Evolutionary conservation across 2,329 filamentous ascomycete species (phyloP), one percentile per base, ranked within the genome.

Genomic region (Pestalotiopsis sp.): DNA sequence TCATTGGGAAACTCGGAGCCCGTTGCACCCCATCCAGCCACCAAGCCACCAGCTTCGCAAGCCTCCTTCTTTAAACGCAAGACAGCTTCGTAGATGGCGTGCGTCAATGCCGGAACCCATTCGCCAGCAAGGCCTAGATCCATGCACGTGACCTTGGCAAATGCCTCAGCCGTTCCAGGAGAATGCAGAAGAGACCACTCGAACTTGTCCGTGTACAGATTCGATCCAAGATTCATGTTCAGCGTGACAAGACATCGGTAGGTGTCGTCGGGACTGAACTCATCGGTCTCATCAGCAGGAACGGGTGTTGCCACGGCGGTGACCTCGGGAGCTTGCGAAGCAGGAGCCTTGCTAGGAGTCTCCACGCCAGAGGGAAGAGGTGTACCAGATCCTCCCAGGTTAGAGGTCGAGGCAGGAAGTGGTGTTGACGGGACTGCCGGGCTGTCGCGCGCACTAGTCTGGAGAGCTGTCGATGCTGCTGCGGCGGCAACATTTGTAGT

Each of bases 131-230:
- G 84, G 6, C 95, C 95, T 9, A 99, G 85, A 78, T 99, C 96
- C 36, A 94, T 93, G 78, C 96, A 98, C 0, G 96, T 98, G 72
- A 94, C 90, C 77, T 93, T 94, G 41, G 96, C 95, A 79, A 98
- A 98, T 13, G 92, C 90, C 79, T 99, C 95, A 0, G 96, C 94
- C 57, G 95, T 94, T 25, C 95, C 95, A 1, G 94, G 92, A 2
- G 95, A 94, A 76, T 98, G 95, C 20, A 97, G 85, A 23, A 99
- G 84, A 4, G 95, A 98, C 95, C 95, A 98, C 79, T 98, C 95
- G 72, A 99, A 98, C 77, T 95, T 97, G 85, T 99, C 96, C 3
- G 93, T 97, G 80, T 98, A 98, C 13, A 98, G 87, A 74, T 93
- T 91, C 67, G 97, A 97, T 66, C 94, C 91, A 25, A 98, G 87